A percentile compares a stretch with the other conserved stretches of the same genome.
Evolutionary conservation across 73 alveolate species (phyloP).

Genomic region (Stentor roeselii): DNA sequence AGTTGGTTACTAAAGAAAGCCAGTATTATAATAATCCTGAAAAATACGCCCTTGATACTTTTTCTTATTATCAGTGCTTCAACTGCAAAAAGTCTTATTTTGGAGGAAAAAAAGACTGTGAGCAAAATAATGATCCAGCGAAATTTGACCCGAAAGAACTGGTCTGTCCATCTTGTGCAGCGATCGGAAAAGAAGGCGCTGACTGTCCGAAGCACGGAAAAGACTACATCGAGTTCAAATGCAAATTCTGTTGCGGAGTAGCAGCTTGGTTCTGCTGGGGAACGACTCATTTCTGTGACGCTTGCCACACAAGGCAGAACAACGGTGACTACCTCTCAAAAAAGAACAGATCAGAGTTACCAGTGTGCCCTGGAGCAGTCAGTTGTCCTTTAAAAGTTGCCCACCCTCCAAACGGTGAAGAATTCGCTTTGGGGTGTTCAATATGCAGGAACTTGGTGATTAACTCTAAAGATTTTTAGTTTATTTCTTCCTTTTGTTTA

Average conservation of each 20-base stretch:
- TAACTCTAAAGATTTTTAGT: conserved; percentile 45
- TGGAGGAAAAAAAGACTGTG: conserved; percentile 97
- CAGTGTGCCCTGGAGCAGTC: conserved; percentile 77
- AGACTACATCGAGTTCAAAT: conserved; percentile 90
- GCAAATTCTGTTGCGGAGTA: conserved; percentile 91
- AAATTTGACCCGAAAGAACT: conserved; percentile 88
- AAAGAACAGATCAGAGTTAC: conserved; percentile 67
- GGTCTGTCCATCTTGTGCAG: conserved; percentile 93
- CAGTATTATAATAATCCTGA: conserved; percentile 76
- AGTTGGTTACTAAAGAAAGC: conserved; percentile 69
- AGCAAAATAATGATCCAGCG: conserved; percentile 72
- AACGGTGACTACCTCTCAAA: conserved; percentile 88
- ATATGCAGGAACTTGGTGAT: conserved; percentile 79
- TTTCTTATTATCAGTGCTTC: conserved; percentile 91
- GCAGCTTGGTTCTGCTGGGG: conserved; percentile 99
- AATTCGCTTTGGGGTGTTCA: conserved; percentile 95
- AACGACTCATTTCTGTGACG: conserved; percentile 97
- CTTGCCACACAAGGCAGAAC: conserved; percentile 91
- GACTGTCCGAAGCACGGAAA: conserved; percentile 88
- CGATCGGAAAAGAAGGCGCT: conserved; percentile 83
- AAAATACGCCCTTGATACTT: conserved; percentile 81
- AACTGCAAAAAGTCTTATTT: conserved; percentile 93
- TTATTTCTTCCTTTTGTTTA: conserved; percentile 22
- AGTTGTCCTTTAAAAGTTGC: conserved; percentile 81
- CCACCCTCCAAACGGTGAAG: conserved; percentile 98